A percentile compares a stretch with the other conserved stretches of the same genome.
phyloP scores from a whole-genome alignment of 768 basidiomycete genomes.

The Serendipita sp. region DNA sequence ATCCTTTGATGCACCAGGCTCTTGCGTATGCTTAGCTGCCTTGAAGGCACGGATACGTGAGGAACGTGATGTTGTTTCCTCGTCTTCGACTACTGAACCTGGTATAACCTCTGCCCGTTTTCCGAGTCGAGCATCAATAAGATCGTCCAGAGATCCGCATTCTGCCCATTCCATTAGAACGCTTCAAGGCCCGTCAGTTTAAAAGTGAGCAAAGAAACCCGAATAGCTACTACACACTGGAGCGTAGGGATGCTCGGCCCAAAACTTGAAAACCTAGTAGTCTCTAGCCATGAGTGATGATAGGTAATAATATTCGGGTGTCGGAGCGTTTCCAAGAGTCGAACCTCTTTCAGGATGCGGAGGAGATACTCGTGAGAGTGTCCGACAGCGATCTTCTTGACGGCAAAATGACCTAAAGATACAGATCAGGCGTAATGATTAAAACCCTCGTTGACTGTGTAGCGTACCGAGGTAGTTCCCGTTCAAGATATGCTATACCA shows the following conservation, averaged over 20 bases:
- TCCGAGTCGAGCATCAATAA: slow-evolving; percentile 69
- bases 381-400: slow-evolving; percentile 93
- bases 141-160: slow-evolving; percentile 59
- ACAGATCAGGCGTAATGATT: too few relatives aligned
- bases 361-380: slow-evolving; percentile 75
- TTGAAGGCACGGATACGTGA: slow-evolving; percentile 65
- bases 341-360: slow-evolving; percentile 71
- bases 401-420: slow-evolving; percentile 60
- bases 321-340: slow-evolving; percentile 66
- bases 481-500: slow-evolving; percentile 62
- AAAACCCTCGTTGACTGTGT: too few relatives aligned
- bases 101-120: slow-evolving; percentile 16
- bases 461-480: slow-evolving; percentile 62
- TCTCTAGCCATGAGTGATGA: slow-evolving; percentile 90
- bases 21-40: slow-evolving; percentile 45
- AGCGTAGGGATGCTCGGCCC: slow-evolving; percentile 78
- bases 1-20: slow-evolving; percentile 15
- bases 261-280: slow-evolving; percentile 69
- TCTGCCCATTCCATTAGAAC: slow-evolving; percentile 91
- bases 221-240: slow-evolving; percentile 36
- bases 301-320: slow-evolving; percentile 93
- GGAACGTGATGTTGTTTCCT: slow-evolving; percentile 37
- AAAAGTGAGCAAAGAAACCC: neutral
- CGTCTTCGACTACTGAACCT: slow-evolving; percentile 7
- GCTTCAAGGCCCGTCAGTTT: slow-evolving; percentile 22